Base-by-base conservation (phyloP, 1,284 basidiomycete species). In the Pyrrhoderma lamaoense region DNA sequence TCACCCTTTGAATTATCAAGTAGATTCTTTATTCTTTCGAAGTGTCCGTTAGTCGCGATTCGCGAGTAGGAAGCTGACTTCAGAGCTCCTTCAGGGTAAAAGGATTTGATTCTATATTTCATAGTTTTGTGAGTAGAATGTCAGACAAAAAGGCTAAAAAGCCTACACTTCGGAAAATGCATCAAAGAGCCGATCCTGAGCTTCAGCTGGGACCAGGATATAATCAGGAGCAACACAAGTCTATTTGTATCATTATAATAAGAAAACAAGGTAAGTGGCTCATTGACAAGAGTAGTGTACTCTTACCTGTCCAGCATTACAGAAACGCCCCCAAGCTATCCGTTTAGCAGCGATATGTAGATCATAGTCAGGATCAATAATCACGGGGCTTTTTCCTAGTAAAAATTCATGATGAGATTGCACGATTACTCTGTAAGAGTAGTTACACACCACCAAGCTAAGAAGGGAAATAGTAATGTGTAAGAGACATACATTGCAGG, bases 321-420 rank as follows among this genome's bases (percentile, higher is more conserved):
- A 69, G 22, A 78, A 67, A 66, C 92, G 93, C 48, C 90, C 90
- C 82, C 89, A 91, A 35, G 93, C 68, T 44, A 90, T 71, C 13
- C 88, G 75, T 42, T 71, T 74, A 0, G 82, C 81, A 0, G 80
- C 71, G 8, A 71, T 65, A 50, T 76, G 70, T 51, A 88, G 64
- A 61, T 89, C 79, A 56, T 75, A 75, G 45, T 72, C 75, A 0
- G 84, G 72, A 61, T 93, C 85, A 46, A 95, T 70, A 59, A 93
- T 77, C 11, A 84, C 86, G 1, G 93, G 92, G 16, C 82, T 89
- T 70, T 95, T 95, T 49, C 89, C 89, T 56, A 80, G 70, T 66
- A 25, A 67, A 69, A 25, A 72, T 63, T 44, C 66, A 67, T 53
- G 25, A 16, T n/a, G 19, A 37, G 43, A 21, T 40, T 22, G 39